Percentiles rank a stretch among this genome's conserved stretches.
Evolutionary conservation across 2,329 filamentous ascomycete genomes (phyloP).

Genomic region (Ophiostoma triangulosporum): DNA sequence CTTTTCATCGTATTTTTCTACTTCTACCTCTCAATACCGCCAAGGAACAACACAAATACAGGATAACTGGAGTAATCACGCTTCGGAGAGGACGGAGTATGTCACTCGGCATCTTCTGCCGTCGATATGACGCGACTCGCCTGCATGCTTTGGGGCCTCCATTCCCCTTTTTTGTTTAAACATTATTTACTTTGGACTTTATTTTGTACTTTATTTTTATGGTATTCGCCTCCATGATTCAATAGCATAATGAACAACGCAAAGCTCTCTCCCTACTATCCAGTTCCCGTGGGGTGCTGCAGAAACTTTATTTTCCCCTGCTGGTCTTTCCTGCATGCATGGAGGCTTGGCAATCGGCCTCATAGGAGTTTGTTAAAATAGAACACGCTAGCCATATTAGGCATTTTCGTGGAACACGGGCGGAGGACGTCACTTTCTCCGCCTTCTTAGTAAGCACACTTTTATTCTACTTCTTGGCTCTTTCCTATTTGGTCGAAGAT

Average conservation of each 20-base stretch:
- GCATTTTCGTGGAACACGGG: slow-evolving; percentile 2
- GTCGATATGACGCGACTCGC: not conserved
- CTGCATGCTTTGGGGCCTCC: too few species aligned
- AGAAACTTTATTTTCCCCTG: not conserved
- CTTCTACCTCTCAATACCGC: not conserved
- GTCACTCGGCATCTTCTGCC: not conserved
- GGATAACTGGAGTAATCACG: not conserved
- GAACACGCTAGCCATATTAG: slow-evolving; percentile 1
- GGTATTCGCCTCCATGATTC: too few species aligned
- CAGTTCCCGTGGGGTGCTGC: not conserved
- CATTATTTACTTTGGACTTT: not conserved
- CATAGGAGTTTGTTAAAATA: too few species aligned
- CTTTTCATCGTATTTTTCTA: not conserved
- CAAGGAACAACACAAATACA: too few species aligned
- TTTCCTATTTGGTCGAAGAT: too few species aligned
- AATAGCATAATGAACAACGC: too few species aligned
- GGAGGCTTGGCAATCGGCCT: slow-evolving; percentile 3
- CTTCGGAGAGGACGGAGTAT: too few species aligned
- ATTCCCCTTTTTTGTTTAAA: too few species aligned
- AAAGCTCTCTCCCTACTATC: not conserved
- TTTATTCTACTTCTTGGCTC: not conserved
- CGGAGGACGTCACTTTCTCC: slow-evolving; percentile 5
- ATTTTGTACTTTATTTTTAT: too few species aligned
- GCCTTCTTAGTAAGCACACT: not conserved
- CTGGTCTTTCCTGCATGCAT: slow-evolving; percentile 1